Evolutionary conservation across 768 basidiomycete species (phyloP).

Genomic region (Kwoniella sp.): DNA sequence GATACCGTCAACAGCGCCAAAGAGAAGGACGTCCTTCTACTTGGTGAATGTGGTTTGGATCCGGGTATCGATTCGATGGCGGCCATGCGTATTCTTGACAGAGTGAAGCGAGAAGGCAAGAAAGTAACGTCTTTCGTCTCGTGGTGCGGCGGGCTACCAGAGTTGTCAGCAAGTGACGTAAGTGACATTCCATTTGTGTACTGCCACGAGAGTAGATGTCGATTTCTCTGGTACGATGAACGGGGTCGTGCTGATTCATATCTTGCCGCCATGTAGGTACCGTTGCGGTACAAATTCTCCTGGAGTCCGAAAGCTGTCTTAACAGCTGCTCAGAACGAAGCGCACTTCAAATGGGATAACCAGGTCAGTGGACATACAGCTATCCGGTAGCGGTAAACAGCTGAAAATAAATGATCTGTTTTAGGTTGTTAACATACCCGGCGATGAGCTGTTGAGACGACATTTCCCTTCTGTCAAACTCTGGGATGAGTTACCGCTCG

Average conservation of each 20-base stretch:
- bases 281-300: constrained; percentile 87
- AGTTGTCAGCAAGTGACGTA: constrained; percentile 63
- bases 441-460: constrained; percentile 62
- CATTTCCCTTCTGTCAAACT: constrained; percentile 71
- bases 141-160: constrained; percentile 90
- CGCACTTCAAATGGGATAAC: constrained; percentile 65
- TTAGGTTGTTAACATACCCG: constrained; percentile 59
- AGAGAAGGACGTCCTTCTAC: constrained; percentile 67
- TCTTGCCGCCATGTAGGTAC: constrained; percentile 64
- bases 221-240: constrained; percentile 2
- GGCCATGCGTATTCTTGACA: constrained; percentile 69
- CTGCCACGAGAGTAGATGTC: no score
- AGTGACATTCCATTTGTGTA: no score
- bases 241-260: background rate
- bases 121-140: constrained; percentile 73
- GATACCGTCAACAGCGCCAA: constrained; percentile 60
- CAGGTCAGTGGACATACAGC: constrained; percentile 58
- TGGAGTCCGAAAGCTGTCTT: constrained; percentile 90
- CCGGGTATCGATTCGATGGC: constrained; percentile 58
- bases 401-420: background rate
- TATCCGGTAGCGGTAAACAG: constrained; percentile 3
- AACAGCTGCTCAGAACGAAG: constrained; percentile 72
- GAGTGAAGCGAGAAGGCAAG: constrained; percentile 62
- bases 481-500: constrained; percentile 66
- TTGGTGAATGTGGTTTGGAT: constrained; percentile 73